Percentiles rank a stretch among this genome's conserved stretches.
phyloP scores from a whole-genome alignment of 257 asterid species.

The Penstemon davidsonii region DNA sequence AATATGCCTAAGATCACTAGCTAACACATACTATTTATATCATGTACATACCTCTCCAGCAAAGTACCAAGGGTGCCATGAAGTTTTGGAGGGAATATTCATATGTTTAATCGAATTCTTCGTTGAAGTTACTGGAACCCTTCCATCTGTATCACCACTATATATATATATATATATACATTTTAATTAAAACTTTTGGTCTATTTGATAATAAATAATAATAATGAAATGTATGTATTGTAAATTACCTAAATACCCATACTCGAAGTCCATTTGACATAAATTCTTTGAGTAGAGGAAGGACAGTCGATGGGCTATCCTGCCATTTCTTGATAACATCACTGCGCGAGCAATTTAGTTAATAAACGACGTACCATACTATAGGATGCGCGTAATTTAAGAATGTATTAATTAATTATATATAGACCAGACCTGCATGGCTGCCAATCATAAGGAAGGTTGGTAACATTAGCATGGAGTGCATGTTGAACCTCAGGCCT shows the following conservation, averaged over 20 bases:
- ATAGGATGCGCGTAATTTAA: no score
- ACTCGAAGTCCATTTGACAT: conserved; percentile 62
- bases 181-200: no score
- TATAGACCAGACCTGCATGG: conserved; percentile 60
- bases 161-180: no score
- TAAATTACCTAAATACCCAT: conserved; percentile 67
- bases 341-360: conserved; percentile 32
- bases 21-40: no score
- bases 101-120: conserved; percentile 46
- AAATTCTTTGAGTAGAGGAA: conserved; percentile 61
- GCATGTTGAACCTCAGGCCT: conserved; percentile 74
- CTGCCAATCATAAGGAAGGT: conserved; percentile 52
- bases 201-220: no score
- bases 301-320: conserved; percentile 55
- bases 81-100: conserved; percentile 42
- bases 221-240: no score
- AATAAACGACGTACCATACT: no score
- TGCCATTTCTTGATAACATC: conserved; percentile 48
- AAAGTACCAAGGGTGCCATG: conserved; percentile 72
- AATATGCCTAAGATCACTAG: no score
- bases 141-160: conserved; percentile 83
- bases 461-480: conserved; percentile 82
- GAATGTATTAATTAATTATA: no score
- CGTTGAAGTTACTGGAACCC: conserved; percentile 78
- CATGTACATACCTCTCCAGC: conserved; percentile 51